Base-by-base conservation (phyloP, 192 early-diverging fungal species). In the Coemansia nantahalensis region DNA sequence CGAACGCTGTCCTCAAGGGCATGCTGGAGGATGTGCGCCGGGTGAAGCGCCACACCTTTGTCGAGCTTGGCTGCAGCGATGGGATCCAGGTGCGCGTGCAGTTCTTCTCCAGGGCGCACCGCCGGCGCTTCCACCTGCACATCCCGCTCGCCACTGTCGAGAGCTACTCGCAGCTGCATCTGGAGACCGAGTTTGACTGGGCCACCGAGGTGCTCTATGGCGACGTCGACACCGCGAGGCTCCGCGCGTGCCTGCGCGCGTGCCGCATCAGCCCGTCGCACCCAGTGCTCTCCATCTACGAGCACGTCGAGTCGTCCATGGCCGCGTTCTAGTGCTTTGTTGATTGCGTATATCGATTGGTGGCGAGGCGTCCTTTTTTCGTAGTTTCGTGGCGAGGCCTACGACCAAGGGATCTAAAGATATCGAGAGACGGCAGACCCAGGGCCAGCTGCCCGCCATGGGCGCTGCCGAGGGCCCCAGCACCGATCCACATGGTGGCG, bases 211-310 rank as follows among this genome's bases (percentile, higher is more conserved):
- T 64, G 33, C 51, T 62, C 14, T 75, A 75, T 39, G 72, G 72
- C 21, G 45, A 44, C 14, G 34, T 75, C 26, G 65, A 75, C 16
- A n/a, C 16, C 7, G 35, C 36, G 10, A 37, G 36, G 33, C 44
- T 75, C 14, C 48, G 43, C 8, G 6, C 38, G 12, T 75, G 72
- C 11, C 48, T 75, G 14, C 37, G 23, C 19, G 31, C 65, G 21
- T 67, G 65, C 21, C 36, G 18, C 17, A 60, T 75, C 12, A 36
- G 48, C 40, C 24, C 53, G 19, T 21, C 45, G 6, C 35, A 23
- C 34, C 72, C 72, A 2, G 36, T 75, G 38, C 56, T 75, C 10
- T 75, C 72, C 13, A 75, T 75, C 11, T 75, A 68, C 37, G 56
- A 64, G 56, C 72, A 75, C 28, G 39, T 75, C 7, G 59, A 75